Evolutionary conservation across 1,284 basidiomycete genomes (phyloP).

Genomic region (Cerrena zonata): DNA sequence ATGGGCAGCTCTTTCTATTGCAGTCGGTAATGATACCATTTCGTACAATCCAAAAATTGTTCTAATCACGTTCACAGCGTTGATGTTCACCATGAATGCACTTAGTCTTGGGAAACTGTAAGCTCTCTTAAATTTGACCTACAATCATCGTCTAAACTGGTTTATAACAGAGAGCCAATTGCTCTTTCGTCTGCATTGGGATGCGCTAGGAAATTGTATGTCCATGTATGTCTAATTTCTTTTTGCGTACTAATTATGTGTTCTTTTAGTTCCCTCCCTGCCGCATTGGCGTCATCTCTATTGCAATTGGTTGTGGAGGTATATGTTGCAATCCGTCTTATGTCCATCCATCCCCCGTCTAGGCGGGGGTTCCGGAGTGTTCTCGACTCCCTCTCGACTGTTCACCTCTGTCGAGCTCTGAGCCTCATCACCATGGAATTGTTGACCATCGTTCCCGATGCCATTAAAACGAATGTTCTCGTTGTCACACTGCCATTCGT

Average conservation of each 20-base stretch:
- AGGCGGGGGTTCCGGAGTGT: constrained; percentile 22
- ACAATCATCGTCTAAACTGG: background rate
- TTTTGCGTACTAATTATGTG: background rate
- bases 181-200: constrained; percentile 9
- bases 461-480: constrained; percentile 32
- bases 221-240: background rate
- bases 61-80: constrained; percentile 24
- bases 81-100: constrained; percentile 40
- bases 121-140: constrained; percentile 7
- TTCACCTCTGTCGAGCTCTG: constrained; percentile 31
- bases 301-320: constrained; percentile 38
- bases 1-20: constrained; percentile 32
- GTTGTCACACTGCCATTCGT: constrained; percentile 45
- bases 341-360: constrained; percentile 27
- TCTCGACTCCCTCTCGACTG: constrained; percentile 19
- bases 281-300: constrained; percentile 37
- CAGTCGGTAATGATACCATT: constrained; percentile 33
- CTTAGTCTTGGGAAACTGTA: constrained; percentile 35
- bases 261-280: constrained; percentile 23
- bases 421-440: constrained; percentile 44
- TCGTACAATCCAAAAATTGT: constrained; percentile 4
- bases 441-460: constrained; percentile 38
- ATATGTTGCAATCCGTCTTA: constrained; percentile 36
- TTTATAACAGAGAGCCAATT: background rate
- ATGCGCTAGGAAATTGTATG: constrained; percentile 38